A percentile compares a stretch with the other conserved stretches of the same genome.
These are phyloP conservation scores for Psidium friedrichsthalianum DNA, from an alignment of 345 rosid genomes.

Conservation along the genomic window DNA sequence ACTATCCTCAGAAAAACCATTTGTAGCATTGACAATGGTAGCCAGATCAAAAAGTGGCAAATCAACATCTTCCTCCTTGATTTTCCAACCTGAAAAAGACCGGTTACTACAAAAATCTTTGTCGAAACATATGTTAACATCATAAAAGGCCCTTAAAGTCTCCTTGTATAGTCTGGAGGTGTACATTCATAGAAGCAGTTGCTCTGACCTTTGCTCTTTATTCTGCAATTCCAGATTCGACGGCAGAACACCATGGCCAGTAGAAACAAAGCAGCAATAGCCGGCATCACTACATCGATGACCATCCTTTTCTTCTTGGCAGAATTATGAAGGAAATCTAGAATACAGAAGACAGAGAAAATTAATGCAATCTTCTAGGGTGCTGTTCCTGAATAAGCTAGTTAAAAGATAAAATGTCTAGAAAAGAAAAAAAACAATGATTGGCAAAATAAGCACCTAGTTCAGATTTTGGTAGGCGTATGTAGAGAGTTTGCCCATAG, in stretches of 20 bases:
- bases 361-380: background rate
- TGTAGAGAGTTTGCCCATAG: background rate
- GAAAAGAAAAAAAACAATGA: background rate
- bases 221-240: background rate
- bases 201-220: background rate
- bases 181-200: background rate
- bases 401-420: background rate
- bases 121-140: background rate
- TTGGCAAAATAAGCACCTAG: background rate
- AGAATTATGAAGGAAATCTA: background rate
- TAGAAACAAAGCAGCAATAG: background rate
- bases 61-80: slow-evolving; percentile 8
- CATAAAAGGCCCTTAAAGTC: background rate
- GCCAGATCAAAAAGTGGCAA: slow-evolving; percentile 23
- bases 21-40: slow-evolving; percentile 23
- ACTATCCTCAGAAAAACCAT: slow-evolving; percentile 15
- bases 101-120: background rate
- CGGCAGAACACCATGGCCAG: background rate
- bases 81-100: background rate
- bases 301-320: background rate
- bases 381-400: background rate
- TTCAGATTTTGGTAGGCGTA: background rate
- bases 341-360: background rate
- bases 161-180: background rate
- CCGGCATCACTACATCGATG: background rate